Evolutionary conservation across 2,329 filamentous ascomycete species (phyloP).

Genomic region (Madurella fahalii): DNA sequence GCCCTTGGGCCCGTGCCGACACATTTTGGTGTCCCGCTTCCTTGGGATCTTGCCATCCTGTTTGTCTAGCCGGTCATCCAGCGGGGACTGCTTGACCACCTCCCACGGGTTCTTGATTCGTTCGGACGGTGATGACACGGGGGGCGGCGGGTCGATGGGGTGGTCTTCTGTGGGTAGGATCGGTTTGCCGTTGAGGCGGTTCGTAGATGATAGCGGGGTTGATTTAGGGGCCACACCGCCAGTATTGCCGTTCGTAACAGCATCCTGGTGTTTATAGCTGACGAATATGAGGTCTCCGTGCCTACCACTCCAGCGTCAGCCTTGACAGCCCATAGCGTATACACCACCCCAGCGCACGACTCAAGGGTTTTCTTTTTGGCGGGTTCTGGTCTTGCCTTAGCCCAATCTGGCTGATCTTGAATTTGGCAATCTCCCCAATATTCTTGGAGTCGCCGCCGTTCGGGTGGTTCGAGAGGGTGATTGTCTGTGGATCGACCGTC

Average conservation of each 20-base stretch:
- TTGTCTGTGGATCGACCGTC: conserved; percentile 56
- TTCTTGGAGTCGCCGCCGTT: conserved; percentile 54
- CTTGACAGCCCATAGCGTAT: not conserved
- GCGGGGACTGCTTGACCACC: conserved; percentile 75
- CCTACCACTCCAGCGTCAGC: conserved; percentile 39
- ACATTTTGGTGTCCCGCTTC: conserved; percentile 76
- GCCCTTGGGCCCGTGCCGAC: conserved; percentile 89
- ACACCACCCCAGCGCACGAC: not conserved
- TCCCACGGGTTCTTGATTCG: conserved; percentile 90
- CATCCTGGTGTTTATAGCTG: conserved; percentile 64
- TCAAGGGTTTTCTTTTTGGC: too few species aligned
- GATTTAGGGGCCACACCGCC: conserved; percentile 37
- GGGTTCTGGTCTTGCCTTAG: conserved; percentile 44
- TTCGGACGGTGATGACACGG: conserved; percentile 52
- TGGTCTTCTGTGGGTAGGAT: conserved; percentile 65
- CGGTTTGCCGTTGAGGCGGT: conserved; percentile 73
- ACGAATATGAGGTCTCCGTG: conserved; percentile 92
- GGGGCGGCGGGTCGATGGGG: conserved; percentile 54
- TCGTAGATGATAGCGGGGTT: conserved; percentile 45
- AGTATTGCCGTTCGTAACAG: conserved; percentile 37
- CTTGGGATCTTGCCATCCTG: conserved; percentile 84
- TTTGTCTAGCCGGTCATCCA: conserved; percentile 84
- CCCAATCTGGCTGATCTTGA: conserved; percentile 56
- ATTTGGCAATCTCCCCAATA: conserved; percentile 54
- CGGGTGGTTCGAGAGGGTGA: conserved; percentile 60